These are phyloP conservation scores for Pythium myriotylum DNA, from an alignment of 352 stramenopile species.

Conservation along the genomic window DNA sequence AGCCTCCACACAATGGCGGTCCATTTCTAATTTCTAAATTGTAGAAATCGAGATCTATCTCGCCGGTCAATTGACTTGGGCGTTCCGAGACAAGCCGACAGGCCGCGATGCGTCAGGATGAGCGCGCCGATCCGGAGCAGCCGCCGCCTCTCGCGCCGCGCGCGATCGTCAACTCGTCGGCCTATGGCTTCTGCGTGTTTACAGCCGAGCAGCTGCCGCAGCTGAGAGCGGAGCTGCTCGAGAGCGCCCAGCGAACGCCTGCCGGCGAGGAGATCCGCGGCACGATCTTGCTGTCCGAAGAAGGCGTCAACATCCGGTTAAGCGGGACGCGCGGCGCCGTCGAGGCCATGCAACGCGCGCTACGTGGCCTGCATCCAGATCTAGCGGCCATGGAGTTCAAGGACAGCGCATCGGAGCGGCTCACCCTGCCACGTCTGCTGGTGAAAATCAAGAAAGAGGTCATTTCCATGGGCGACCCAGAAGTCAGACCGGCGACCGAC, in stretches of 20 bases:
- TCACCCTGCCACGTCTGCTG: conserved; percentile 68
- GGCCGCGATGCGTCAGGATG: too few relatives aligned
- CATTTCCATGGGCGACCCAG: conserved; percentile 65
- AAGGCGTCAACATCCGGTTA: conserved; percentile 73
- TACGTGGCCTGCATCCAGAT: conserved; percentile 41
- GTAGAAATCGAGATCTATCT: not conserved
- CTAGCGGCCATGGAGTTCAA: conserved; percentile 64
- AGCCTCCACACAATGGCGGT: too few relatives aligned
- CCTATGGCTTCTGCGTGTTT: conserved; percentile 75
- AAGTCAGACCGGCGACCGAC: conserved; percentile 47
- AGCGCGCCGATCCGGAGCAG: too few relatives aligned
- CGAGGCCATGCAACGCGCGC: conserved; percentile 47
- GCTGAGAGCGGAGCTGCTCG: conserved; percentile 43
- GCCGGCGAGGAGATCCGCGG: conserved; percentile 44
- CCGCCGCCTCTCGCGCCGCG: not conserved
- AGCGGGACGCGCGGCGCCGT: conserved; percentile 49
- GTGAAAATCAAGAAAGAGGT: conserved; percentile 81
- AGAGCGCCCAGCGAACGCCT: conserved; percentile 17
- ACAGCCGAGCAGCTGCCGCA: conserved; percentile 33
- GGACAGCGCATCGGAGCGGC: conserved; percentile 52
- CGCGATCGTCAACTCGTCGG: conserved; percentile 62
- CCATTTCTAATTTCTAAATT: too few relatives aligned
- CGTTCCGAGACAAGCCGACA: too few relatives aligned
- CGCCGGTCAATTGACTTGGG: not conserved
- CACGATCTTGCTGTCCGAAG: conserved; percentile 65